phyloP scores from a whole-genome alignment of 768 basidiomycete genomes.

The Lentinula guzmanii region DNA sequence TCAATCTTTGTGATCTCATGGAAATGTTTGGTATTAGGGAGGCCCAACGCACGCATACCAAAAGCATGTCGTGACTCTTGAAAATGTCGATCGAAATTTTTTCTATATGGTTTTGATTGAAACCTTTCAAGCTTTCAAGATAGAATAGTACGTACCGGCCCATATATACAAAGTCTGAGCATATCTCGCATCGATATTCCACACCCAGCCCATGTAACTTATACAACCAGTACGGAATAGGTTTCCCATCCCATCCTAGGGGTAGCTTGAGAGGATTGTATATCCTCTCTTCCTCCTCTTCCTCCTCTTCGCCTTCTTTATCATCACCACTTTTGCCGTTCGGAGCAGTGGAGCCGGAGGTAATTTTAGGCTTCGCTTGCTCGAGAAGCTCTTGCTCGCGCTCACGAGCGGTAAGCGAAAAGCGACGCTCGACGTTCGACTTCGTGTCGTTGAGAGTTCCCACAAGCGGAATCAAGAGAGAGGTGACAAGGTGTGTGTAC shows the following conservation, averaged over 20 bases:
- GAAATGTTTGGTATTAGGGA: slow-evolving; percentile 99
- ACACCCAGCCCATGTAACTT: slow-evolving; percentile 98
- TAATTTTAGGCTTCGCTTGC: slow-evolving; percentile 47
- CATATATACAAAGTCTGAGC: slow-evolving; percentile 96
- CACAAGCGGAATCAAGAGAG: slow-evolving; percentile 59
- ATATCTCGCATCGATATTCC: slow-evolving; percentile 96
- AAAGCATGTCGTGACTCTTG: slow-evolving; percentile 98
- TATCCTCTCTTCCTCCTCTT: slow-evolving; percentile 93
- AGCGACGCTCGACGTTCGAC: slow-evolving; percentile 92
- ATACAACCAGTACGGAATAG: slow-evolving; percentile 98
- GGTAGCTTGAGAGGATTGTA: slow-evolving; percentile 98
- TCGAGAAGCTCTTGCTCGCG: slow-evolving; percentile 91
- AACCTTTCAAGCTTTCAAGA: background rate
- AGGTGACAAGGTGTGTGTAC: slow-evolving; percentile 62
- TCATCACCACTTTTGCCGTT: slow-evolving; percentile 19
- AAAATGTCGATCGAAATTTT: slow-evolving; percentile 96
- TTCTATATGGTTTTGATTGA: slow-evolving; percentile 36
- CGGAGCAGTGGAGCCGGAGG: background rate
- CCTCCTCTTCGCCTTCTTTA: slow-evolving; percentile 56
- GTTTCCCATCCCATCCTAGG: slow-evolving; percentile 97
- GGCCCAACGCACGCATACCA: slow-evolving; percentile 94
- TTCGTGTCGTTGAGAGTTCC: slow-evolving; percentile 82
- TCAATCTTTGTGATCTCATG: slow-evolving; percentile 97
- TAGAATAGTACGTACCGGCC: slow-evolving; percentile 54
- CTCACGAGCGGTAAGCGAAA: slow-evolving; percentile 96